A percentile compares a stretch with the other conserved stretches of the same genome.
phyloP scores from a whole-genome alignment of 2,329 filamentous ascomycete species.

The Xylariomycetidae sp. region DNA sequence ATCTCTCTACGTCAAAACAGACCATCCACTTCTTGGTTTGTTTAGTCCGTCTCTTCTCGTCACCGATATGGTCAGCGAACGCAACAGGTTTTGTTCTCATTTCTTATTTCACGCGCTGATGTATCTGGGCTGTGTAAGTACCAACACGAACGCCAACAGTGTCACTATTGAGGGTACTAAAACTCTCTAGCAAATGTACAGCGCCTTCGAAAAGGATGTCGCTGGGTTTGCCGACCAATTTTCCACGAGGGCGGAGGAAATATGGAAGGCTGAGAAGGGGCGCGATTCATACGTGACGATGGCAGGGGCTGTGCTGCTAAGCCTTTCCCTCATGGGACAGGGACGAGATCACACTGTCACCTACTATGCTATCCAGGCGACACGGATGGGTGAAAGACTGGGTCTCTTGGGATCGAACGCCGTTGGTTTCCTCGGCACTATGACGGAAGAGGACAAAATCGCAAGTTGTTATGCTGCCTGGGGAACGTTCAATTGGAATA shows the following conservation, averaged over 20 bases:
- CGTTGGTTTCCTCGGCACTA: background rate
- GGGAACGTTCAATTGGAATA: conserved; percentile 34
- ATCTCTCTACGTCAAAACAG: conserved; percentile 33
- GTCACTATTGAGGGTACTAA: background rate
- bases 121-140: conserved; percentile 31
- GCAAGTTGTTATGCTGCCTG: conserved; percentile 23
- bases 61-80: conserved; percentile 22
- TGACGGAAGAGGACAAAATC: conserved; percentile 6
- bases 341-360: conserved; percentile 31
- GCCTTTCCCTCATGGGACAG: conserved; percentile 29
- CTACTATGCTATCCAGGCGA: conserved; percentile 22
- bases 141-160: background rate
- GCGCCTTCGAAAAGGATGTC: conserved; percentile 20
- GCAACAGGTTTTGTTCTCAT: conserved; percentile 24
- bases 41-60: conserved; percentile 32
- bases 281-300: conserved; percentile 24
- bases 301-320: conserved; percentile 28
- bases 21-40: conserved; percentile 32
- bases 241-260: conserved; percentile 21
- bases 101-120: conserved; percentile 32
- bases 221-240: conserved; percentile 16
- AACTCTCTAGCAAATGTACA: conserved; percentile 30
- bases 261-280: conserved; percentile 18
- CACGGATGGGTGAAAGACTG: conserved; percentile 26
- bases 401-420: conserved; percentile 23